phyloP scores from a whole-genome alignment of 2,329 filamentous ascomycete species.

The Phyllosticta citriasiana region DNA sequence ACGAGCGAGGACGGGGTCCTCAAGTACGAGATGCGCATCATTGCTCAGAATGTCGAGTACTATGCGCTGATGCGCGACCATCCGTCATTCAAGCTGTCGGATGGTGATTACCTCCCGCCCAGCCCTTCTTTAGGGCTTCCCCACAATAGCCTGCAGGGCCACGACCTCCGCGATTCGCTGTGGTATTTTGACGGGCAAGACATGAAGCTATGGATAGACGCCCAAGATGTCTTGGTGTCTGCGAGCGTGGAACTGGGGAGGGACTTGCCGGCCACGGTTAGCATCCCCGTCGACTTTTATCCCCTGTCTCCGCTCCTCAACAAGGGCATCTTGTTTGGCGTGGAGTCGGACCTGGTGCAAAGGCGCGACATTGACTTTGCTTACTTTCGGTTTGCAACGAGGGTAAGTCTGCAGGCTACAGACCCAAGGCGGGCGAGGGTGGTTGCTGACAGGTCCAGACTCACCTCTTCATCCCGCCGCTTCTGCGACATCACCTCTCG shows the following conservation, averaged over 20 bases:
- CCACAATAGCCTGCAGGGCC: slow-evolving; percentile 33
- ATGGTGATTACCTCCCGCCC: slow-evolving; percentile 35
- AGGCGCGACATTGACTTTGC: slow-evolving; percentile 85
- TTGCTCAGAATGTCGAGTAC: slow-evolving; percentile 93
- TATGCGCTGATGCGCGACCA: slow-evolving; percentile 89
- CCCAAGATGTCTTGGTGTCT: slow-evolving; percentile 70
- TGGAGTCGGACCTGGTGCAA: slow-evolving; percentile 90
- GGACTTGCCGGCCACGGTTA: slow-evolving; percentile 64
- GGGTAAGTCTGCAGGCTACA: slow-evolving; percentile 46
- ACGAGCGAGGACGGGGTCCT: slow-evolving; percentile 71
- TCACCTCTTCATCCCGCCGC: slow-evolving; percentile 82
- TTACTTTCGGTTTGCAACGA: slow-evolving; percentile 75
- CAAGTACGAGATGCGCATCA: slow-evolving; percentile 97
- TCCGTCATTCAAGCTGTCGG: slow-evolving; percentile 39
- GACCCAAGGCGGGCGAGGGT: not conserved
- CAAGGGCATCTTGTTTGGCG: slow-evolving; percentile 81
- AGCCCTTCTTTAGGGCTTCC: slow-evolving; percentile 35
- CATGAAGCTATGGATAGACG: slow-evolving; percentile 80
- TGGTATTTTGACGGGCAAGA: slow-evolving; percentile 90
- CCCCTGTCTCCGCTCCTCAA: slow-evolving; percentile 78
- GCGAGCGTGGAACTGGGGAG: slow-evolving; percentile 54
- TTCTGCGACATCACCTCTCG: slow-evolving; percentile 69
- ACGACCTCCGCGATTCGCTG: slow-evolving; percentile 70
- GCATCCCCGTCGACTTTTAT: slow-evolving; percentile 87
- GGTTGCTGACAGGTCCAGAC: slow-evolving; percentile 47